Evolutionary conservation across 2,329 filamentous ascomycete species (phyloP).

Genomic region (Aureobasidium sp.): DNA sequence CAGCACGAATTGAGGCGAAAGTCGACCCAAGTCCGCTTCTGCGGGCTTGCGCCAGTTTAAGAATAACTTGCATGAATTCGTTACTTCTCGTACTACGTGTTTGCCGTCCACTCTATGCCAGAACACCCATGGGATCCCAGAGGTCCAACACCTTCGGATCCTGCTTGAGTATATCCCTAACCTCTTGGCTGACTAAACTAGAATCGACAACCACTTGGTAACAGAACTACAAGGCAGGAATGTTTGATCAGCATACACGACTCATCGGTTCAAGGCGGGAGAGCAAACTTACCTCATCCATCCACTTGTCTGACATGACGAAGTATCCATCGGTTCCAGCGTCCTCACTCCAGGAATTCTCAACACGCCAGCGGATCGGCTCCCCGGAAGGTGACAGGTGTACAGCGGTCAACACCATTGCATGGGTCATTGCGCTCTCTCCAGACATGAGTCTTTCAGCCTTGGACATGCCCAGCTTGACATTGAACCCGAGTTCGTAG

Average conservation of each 20-base stretch:
- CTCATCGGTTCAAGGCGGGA: not conserved
- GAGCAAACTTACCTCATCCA: conserved; percentile 13
- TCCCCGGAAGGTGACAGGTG: conserved; percentile 61
- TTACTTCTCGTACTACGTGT: not conserved
- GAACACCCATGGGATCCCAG: conserved; percentile 31
- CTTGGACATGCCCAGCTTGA: conserved; percentile 65
- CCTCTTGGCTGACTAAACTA: conserved; percentile 47
- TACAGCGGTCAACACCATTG: conserved; percentile 83
- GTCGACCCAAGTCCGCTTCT: too few species aligned
- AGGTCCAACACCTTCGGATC: conserved; percentile 59
- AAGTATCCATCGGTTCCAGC: conserved; percentile 74
- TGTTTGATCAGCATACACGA: not conserved
- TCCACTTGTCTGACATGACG: conserved; percentile 65
- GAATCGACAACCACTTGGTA: conserved; percentile 83
- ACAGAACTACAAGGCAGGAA: conserved; percentile 36
- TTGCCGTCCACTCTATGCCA: not conserved
- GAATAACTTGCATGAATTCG: not conserved
- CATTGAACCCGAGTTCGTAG: conserved; percentile 74
- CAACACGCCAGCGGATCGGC: conserved; percentile 70
- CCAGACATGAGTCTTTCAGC: conserved; percentile 63
- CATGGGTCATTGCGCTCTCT: conserved; percentile 81
- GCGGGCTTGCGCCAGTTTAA: not conserved
- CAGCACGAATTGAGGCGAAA: not conserved
- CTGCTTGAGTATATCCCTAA: conserved; percentile 61
- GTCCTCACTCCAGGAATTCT: conserved; percentile 72